phyloP scores from a whole-genome alignment of 345 rosid species.

The Citrus hindsii region DNA sequence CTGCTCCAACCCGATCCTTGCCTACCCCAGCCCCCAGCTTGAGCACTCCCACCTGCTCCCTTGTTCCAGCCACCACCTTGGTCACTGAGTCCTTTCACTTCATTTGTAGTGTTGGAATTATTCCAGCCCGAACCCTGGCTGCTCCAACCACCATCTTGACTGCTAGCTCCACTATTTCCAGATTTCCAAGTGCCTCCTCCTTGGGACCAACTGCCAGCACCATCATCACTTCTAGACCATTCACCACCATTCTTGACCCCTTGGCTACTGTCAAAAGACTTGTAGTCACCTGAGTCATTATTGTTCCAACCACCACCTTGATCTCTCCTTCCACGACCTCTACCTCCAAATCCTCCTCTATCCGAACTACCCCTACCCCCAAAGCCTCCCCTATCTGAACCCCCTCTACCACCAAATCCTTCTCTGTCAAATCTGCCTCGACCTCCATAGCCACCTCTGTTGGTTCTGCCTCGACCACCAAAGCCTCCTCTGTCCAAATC shows the following conservation, averaged over 20 bases:
- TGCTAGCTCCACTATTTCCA: conserved; percentile 24
- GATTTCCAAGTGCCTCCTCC: conserved; percentile 25
- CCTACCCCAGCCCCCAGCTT: conserved; percentile 11
- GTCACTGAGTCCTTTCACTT: background rate
- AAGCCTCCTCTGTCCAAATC: conserved; percentile 23
- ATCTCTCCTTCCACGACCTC: conserved; percentile 40
- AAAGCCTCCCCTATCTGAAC: conserved; percentile 31
- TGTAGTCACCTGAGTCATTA: conserved; percentile 21
- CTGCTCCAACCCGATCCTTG: conserved; percentile 17
- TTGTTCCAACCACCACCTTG: conserved; percentile 19
- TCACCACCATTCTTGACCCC: conserved; percentile 11
- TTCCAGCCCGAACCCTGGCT: conserved; percentile 24
- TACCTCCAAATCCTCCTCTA: conserved; percentile 29
- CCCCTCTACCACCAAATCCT: conserved; percentile 31
- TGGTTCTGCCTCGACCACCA: conserved; percentile 20
- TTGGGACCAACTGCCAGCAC: conserved; percentile 27
- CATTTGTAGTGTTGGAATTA: background rate
- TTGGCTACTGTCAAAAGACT: conserved; percentile 23
- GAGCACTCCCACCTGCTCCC: background rate
- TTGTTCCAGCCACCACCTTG: conserved; percentile 8
- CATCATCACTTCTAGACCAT: conserved; percentile 11
- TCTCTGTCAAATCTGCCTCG: conserved; percentile 28
- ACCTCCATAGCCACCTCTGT: conserved; percentile 32
- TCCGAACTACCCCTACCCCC: conserved; percentile 28
- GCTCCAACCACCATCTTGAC: conserved; percentile 37